Conservation (phyloP, 805 yeast species). For the Yarrowia bubula region DNA sequence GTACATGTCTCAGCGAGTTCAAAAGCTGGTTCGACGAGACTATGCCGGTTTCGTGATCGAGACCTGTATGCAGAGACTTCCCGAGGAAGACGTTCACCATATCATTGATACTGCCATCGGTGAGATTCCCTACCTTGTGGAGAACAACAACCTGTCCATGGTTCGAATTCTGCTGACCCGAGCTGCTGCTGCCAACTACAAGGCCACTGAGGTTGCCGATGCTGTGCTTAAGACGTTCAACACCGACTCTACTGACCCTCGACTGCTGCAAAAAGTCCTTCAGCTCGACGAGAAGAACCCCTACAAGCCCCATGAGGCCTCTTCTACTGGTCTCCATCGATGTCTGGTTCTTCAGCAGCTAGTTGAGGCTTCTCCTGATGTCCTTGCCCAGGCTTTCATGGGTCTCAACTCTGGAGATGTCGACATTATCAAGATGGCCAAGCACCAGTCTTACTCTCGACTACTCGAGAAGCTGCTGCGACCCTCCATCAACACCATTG, state of each 20-base stretch:
- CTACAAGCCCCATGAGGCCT: conserved; percentile 25
- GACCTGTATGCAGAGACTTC: conserved; percentile 62
- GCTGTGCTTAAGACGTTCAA: conserved; percentile 30
- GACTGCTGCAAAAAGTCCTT: conserved; percentile 65
- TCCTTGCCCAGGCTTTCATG: conserved; percentile 44
- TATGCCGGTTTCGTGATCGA: conserved; percentile 82
- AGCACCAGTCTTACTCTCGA: conserved; percentile 88
- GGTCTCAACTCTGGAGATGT: conserved; percentile 19
- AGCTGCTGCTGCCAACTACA: conserved; percentile 27
- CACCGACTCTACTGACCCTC: conserved; percentile 40
- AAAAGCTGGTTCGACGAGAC: conserved; percentile 73
- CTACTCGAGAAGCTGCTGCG: conserved; percentile 68
- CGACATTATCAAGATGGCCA: conserved; percentile 62
- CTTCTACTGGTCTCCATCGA: conserved; percentile 53
- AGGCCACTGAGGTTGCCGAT: conserved; percentile 28
- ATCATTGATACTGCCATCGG: conserved; percentile 34
- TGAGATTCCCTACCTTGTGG: conserved; percentile 29
- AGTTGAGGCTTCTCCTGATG: conserved; percentile 62
- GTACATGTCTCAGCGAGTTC: conserved; percentile 72
- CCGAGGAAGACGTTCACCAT: conserved; percentile 56
- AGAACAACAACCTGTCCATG: conserved; percentile 35
- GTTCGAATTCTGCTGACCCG: conserved; percentile 32
- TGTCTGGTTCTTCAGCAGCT: conserved; percentile 71
- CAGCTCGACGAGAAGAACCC: conserved; percentile 52
- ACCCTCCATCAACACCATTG: conserved; percentile 48